These are phyloP conservation scores for Candida nanaspora DNA, from an alignment of 805 yeast species.

Conservation along the genomic window DNA sequence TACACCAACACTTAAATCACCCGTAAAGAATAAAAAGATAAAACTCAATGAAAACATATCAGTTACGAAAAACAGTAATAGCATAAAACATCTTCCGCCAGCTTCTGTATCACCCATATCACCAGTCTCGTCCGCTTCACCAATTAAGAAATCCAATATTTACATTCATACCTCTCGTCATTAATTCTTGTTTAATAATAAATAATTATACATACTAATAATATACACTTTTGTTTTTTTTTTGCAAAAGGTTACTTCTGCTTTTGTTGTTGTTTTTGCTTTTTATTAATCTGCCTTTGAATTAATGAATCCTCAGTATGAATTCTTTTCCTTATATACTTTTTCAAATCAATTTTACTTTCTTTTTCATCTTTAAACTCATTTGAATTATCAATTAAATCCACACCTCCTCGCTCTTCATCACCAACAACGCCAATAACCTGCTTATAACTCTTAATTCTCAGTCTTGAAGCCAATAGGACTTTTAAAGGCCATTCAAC, in stretches of 20 bases:
- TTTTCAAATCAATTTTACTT: conserved; percentile 7
- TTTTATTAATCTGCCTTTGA: not conserved
- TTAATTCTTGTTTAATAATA: not conserved
- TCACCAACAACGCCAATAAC: conserved; percentile 21
- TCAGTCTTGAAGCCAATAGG: conserved; percentile 64
- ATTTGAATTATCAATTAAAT: not conserved
- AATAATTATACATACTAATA: not conserved
- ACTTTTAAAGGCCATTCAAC: conserved; percentile 56
- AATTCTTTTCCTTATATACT: conserved; percentile 2
- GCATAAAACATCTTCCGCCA: not conserved
- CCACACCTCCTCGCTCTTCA: not conserved
- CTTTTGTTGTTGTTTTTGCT: too few species aligned
- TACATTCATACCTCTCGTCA: not conserved
- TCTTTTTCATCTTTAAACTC: not conserved
- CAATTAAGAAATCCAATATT: not conserved
- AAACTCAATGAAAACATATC: not conserved
- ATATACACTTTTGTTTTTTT: too few species aligned
- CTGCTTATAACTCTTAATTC: conserved; percentile 73
- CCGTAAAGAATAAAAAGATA: too few species aligned
- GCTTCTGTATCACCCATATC: too few species aligned
- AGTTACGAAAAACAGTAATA: not conserved
- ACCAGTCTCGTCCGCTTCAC: too few species aligned
- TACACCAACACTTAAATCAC: too few species aligned
- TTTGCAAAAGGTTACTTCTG: too few species aligned
- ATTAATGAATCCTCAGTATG: not conserved